phyloP scores from a whole-genome alignment of 495 filamentous ascomycete species.

The Xylaria venustula region DNA sequence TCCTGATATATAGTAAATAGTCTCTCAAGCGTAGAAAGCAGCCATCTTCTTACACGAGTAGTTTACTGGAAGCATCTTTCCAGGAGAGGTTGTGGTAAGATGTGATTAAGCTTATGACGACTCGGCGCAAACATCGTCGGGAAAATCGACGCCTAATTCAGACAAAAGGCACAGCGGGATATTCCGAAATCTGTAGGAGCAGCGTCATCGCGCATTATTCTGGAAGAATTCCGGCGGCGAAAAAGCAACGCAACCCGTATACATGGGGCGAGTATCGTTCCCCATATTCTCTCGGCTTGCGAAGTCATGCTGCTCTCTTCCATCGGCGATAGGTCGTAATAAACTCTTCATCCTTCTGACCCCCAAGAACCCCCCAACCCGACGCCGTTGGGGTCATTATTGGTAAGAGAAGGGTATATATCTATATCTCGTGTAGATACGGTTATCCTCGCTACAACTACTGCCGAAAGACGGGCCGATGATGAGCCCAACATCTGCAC shows the following conservation, averaged over 20 bases:
- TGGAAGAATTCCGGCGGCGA: constrained; percentile 10
- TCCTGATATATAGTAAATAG: no score
- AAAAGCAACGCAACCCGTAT: neutral
- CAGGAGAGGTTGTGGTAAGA: neutral
- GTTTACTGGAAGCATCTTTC: no score
- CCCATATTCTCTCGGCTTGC: no score
- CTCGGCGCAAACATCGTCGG: neutral
- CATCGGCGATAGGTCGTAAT: neutral
- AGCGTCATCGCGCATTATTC: constrained; percentile 12
- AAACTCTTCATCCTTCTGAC: neutral
- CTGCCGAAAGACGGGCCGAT: constrained; percentile 17
- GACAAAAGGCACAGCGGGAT: neutral
- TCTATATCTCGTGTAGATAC: neutral
- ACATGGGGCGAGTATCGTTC: neutral
- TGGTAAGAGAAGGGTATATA: neutral
- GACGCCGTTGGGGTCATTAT: neutral
- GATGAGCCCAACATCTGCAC: neutral
- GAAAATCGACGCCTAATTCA: neutral
- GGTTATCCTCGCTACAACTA: constrained; percentile 2
- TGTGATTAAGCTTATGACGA: neutral
- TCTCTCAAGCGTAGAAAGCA: no score
- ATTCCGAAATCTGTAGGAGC: constrained; percentile 1
- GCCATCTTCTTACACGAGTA: no score
- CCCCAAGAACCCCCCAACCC: neutral
- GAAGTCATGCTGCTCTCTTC: neutral